phyloP scores from a whole-genome alignment of 2,329 filamentous ascomycete species.

The Onygenales sp. region DNA sequence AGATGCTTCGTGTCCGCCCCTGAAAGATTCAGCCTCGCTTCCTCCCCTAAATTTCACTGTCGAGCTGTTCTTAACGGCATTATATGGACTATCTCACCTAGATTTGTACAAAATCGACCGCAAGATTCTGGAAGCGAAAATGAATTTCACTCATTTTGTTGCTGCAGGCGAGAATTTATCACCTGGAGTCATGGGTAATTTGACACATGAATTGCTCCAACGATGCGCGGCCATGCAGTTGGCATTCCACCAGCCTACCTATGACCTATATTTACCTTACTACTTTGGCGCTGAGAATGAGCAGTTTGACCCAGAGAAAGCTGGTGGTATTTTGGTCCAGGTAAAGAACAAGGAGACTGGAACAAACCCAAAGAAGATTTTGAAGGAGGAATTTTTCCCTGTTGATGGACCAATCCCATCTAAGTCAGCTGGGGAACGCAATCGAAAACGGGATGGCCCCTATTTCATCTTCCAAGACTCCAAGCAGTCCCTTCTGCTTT shows the following conservation, averaged over 20 bases:
- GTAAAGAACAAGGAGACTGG: neutral
- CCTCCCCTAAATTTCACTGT: neutral
- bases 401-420: neutral
- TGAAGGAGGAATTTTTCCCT: neutral
- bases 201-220: neutral
- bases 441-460: neutral
- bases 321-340: neutral
- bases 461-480: neutral
- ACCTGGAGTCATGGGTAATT: neutral
- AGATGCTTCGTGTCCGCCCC: neutral
- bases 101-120: neutral
- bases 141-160: neutral
- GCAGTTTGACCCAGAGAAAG: neutral
- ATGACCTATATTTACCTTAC: neutral
- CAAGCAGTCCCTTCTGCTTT: neutral
- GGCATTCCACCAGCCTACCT: neutral
- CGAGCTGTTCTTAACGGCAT: neutral
- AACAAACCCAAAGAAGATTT: neutral
- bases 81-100: neutral
- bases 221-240: neutral
- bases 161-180: neutral
- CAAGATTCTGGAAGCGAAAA: neutral
- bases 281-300: neutral
- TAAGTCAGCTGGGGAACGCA: neutral
- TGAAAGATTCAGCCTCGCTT: too few species aligned